These are phyloP conservation scores for Crithidia bombi DNA, from an alignment of 208 protist genomes.

Conservation along the genomic window DNA sequence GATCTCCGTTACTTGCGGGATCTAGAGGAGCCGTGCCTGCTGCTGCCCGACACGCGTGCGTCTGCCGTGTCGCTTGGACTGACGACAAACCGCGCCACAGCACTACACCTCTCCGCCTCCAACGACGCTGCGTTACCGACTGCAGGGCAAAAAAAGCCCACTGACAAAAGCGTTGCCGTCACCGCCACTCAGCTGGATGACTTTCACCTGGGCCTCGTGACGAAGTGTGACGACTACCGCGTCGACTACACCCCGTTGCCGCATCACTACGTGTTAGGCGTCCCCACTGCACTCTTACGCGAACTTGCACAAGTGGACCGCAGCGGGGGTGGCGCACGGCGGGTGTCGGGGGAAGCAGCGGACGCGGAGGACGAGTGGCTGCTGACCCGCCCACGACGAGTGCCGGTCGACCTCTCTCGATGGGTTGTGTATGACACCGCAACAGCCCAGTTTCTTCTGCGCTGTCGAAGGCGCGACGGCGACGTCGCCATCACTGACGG, in stretches of 20 bases:
- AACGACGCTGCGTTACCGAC: neutral
- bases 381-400: neutral
- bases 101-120: neutral
- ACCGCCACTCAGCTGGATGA: neutral
- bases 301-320: neutral
- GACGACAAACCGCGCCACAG: neutral
- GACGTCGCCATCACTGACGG: neutral
- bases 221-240: conserved; percentile 22
- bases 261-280: conserved; percentile 35
- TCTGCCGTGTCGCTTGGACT: conserved; percentile 17
- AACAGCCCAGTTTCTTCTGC: conserved; percentile 37
- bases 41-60: conserved; percentile 26
- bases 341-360: neutral
- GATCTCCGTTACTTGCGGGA: conserved; percentile 15
- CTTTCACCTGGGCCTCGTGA: conserved; percentile 23
- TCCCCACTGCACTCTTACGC: conserved; percentile 28
- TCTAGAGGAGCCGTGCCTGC: conserved; percentile 30
- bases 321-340: neutral
- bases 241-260: conserved; percentile 32
- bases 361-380: neutral
- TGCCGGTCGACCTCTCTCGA: conserved; percentile 16
- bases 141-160: neutral
- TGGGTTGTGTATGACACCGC: conserved; percentile 39
- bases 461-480: neutral
- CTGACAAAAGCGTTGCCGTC: neutral